Base-by-base conservation (phyloP, 2,329 filamentous ascomycete species). In the Cryphonectria carpinicola region DNA sequence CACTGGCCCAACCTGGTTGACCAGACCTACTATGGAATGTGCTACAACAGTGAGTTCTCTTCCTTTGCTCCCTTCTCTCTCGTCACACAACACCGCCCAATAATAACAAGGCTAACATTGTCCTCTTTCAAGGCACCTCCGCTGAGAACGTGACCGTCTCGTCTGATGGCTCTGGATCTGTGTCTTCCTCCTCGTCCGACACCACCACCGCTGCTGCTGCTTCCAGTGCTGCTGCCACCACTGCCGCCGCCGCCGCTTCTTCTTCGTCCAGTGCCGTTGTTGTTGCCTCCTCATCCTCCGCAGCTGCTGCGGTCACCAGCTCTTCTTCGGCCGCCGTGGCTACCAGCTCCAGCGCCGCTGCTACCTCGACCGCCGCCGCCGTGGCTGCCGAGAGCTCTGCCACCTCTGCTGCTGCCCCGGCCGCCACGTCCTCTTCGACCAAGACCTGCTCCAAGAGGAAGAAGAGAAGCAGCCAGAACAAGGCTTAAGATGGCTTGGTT, bases 1-100 rank as follows among this genome's bases (percentile, higher is more conserved):
- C 79, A 81, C 76, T 80, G 79, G 61, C 76, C 79, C 73, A 81
- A 81, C 79, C 72, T 80, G 13, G 74, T 74, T 28, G 80, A 79
- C 19, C 74, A 78, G 75, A 61, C 52, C 14, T 67, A 54, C 67
- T 66, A 67, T 25, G 70, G 70, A 35, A 62, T 64, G 35, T 64
- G 43, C 61, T 67, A 49, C 37, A 28, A 60, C 65, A 65, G 67
- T 43, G n/a, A 56, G 68, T n/a, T 8, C 25, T 49, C 35, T 37
- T n/a, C 32, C 25, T 35, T 3, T 32, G 32, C 32, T 32, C 32
- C 4, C 32, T 32, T 3, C 10, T 6, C 4, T 10, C 37, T 39
- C 37, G 37, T 39, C 3, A 39, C 37, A 39, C 37, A 39, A 37
- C 6, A 37, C 22, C 22, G 19, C 28, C 10, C 3, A 32, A 32